phyloP scores from a whole-genome alignment of 768 basidiomycete species.

The Boletus edulis region DNA sequence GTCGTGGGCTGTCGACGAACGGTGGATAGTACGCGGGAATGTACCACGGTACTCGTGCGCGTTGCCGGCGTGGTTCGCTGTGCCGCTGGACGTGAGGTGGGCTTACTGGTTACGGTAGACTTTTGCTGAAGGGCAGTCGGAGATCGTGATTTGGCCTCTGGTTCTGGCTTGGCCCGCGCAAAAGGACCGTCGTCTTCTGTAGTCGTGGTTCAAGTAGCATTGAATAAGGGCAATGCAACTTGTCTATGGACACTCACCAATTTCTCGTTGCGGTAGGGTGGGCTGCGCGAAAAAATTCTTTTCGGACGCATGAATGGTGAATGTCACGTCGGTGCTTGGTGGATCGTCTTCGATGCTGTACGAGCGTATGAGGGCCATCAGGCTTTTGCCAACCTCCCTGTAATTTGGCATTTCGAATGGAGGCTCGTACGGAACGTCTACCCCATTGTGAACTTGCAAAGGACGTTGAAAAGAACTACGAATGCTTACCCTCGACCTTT shows the following conservation, averaged over 20 bases:
- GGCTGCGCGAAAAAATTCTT: slow-evolving; percentile 19
- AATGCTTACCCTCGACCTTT: slow-evolving; percentile 44
- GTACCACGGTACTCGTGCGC: background rate
- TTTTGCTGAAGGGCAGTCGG: background rate
- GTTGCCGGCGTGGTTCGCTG: slow-evolving; percentile 4
- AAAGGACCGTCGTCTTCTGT: slow-evolving; percentile 32
- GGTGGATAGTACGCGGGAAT: slow-evolving; percentile 9
- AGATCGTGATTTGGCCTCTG: slow-evolving; percentile 9
- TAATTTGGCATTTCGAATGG: slow-evolving; percentile 52
- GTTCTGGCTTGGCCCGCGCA: slow-evolving; percentile 9
- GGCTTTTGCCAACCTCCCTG: slow-evolving; percentile 35
- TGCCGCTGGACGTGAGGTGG: slow-evolving; percentile 3
- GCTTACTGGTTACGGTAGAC: background rate
- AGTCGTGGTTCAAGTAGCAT: background rate
- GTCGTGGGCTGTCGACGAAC: slow-evolving; percentile 7
- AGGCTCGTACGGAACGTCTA: slow-evolving; percentile 44
- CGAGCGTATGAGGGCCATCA: slow-evolving; percentile 38
- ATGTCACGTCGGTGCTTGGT: slow-evolving; percentile 15
- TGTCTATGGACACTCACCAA: slow-evolving; percentile 19
- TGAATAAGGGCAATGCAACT: background rate
- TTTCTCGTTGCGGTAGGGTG: slow-evolving; percentile 17
- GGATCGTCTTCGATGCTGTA: slow-evolving; percentile 34
- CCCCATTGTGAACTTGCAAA: background rate
- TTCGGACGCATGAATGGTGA: slow-evolving; percentile 20
- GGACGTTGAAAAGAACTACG: background rate